A percentile compares a stretch with the other conserved stretches of the same genome.
Conservation (phyloP, 2,329 filamentous ascomycete genomes). For the Botrytis fragariae region DNA sequence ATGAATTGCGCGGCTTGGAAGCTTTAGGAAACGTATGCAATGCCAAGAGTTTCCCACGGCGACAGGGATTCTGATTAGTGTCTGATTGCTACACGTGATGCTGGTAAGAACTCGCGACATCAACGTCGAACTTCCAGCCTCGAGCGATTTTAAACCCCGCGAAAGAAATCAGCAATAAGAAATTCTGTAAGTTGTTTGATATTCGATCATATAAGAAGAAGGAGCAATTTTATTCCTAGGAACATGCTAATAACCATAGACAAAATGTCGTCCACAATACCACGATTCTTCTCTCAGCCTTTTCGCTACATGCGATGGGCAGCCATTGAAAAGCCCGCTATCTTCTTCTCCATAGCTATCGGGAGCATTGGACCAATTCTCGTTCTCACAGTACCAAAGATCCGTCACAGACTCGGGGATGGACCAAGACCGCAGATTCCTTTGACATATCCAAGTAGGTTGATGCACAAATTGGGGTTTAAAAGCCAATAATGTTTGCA, state of each 20-base stretch:
- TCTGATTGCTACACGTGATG: conserved; percentile 26
- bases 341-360: conserved; percentile 82
- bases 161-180: background rate
- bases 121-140: conserved; percentile 22
- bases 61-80: conserved; percentile 20
- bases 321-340: conserved; percentile 80
- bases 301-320: conserved; percentile 86
- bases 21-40: conserved; percentile 41
- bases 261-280: conserved; percentile 61
- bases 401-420: conserved; percentile 72
- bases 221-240: background rate
- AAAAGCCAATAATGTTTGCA: background rate
- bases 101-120: conserved; percentile 23
- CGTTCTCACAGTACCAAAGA: conserved; percentile 69
- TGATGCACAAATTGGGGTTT: background rate
- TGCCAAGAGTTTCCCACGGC: conserved; percentile 33
- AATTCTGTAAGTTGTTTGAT: background rate
- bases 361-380: conserved; percentile 70
- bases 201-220: background rate
- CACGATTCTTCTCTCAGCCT: conserved; percentile 81
- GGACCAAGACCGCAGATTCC: conserved; percentile 70
- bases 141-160: background rate
- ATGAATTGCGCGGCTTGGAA: conserved; percentile 29
- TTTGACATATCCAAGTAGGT: conserved; percentile 88
- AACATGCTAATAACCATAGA: conserved; percentile 30